Conservation (phyloP, 225 moss, liverwort and hornwort genomes). For the Marchantia polymorpha region DNA sequence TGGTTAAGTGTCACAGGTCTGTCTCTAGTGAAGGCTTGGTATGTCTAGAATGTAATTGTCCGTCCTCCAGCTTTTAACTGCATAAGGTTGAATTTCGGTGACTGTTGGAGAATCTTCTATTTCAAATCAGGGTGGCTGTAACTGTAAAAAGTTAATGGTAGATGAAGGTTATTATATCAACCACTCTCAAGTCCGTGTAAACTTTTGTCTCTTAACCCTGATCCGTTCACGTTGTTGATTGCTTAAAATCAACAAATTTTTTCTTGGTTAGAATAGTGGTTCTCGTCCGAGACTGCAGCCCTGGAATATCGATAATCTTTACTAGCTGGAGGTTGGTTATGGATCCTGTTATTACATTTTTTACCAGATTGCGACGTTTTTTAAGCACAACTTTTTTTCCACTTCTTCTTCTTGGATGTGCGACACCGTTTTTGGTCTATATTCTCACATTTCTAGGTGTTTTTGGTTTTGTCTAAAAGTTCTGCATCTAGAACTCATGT, state of each 20-base stretch:
- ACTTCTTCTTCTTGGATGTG: background rate
- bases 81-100: background rate
- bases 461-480: background rate
- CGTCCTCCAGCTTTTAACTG: background rate
- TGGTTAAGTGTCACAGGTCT: no score
- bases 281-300: background rate
- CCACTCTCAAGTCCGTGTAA: background rate
- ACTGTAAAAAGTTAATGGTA: background rate
- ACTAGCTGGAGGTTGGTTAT: background rate
- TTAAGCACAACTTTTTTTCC: background rate
- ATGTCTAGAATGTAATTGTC: no score
- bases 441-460: background rate
- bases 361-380: no score
- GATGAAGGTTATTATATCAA: background rate
- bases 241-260: background rate
- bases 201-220: background rate
- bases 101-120: background rate
- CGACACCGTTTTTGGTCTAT: background rate
- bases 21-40: no score
- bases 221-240: background rate
- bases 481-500: background rate
- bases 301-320: background rate
- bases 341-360: no score
- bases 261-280: background rate
- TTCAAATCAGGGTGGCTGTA: background rate